Evolutionary conservation across 129 eudicot species (phyloP), one percentile per base, ranked within the genome.

Genomic region (Apium graveolens): DNA sequence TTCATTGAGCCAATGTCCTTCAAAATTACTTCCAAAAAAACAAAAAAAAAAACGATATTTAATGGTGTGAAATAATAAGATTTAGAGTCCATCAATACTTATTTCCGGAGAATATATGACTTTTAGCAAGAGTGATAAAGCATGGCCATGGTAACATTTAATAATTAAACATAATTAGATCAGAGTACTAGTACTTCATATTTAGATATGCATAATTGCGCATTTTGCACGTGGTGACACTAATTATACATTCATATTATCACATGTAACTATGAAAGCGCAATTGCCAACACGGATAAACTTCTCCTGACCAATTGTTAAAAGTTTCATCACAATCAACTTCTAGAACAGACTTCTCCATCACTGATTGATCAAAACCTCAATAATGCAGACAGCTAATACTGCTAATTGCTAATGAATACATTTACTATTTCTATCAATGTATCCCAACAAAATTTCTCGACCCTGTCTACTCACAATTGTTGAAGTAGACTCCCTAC

Each of bases 341-440:
- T 21, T 70, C 42, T 34, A 20, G 0, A 14, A 37, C 45, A 70
- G 46, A 68, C 68, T 26, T 60, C 16, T 68, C n/a, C n/a, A 5
- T 68, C 73, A 29, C 41, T 68, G 24, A 68, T 68, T 35, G 41
- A 68, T 68, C 38, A 68, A 18, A 68, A 34, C 7, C 44, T 17
- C 44, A 68, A 68, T 29, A 31, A 68, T 68, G 73, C 45, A 70
- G 45, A 70, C 74, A 70, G 41, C 43, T 70, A 34, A 17, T 70
- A 34, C 39, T 70, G 26, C 10, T 70, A 5, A 35, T 37, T 27
- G n/a, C n/a, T n/a, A n/a, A n/a, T n/a, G 11, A 20, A 70, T 35
- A 3, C 1, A 13, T 66, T 31, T 32, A 17, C 8, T 31, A 32
- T 31, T 66, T 16, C 72, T 31, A 14, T 66, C 72, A 31, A 8